These are phyloP conservation scores for Claviceps humidiphila DNA, from an alignment of 2,329 filamentous ascomycete genomes.

Conservation along the genomic window DNA sequence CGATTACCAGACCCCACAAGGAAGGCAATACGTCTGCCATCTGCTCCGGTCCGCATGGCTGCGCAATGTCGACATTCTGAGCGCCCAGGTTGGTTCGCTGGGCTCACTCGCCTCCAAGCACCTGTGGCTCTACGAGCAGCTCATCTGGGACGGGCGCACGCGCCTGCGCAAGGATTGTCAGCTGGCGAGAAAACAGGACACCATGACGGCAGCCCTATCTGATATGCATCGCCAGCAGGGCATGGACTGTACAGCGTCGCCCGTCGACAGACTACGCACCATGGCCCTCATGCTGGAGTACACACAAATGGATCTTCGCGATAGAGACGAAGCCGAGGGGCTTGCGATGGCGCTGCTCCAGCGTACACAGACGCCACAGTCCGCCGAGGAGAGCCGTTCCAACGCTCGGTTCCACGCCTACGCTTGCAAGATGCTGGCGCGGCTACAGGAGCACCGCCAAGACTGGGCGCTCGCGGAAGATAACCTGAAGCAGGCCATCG, in stretches of 20 bases:
- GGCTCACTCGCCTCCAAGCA: slow-evolving; percentile 16
- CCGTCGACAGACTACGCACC: slow-evolving; percentile 16
- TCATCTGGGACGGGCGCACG: slow-evolving; percentile 26
- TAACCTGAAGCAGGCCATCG: slow-evolving; percentile 20
- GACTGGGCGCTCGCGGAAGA: slow-evolving; percentile 20
- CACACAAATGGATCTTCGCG: slow-evolving; percentile 24
- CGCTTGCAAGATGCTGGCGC: slow-evolving; percentile 24
- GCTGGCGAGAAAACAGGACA: slow-evolving; percentile 14
- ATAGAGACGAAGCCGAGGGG: slow-evolving; percentile 18
- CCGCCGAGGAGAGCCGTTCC: slow-evolving; percentile 10
- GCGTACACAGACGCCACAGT: slow-evolving; percentile 15
- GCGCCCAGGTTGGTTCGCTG: slow-evolving; percentile 18
- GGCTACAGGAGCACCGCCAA: slow-evolving; percentile 19
- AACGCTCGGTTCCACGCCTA: slow-evolving; percentile 25
- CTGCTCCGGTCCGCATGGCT: slow-evolving; percentile 23
- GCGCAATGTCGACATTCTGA: slow-evolving; percentile 22
- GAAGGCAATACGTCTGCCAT: slow-evolving; percentile 19
- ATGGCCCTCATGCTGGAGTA: slow-evolving; percentile 23
- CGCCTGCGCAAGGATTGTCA: slow-evolving; percentile 19
- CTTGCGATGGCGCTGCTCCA: slow-evolving; percentile 17
- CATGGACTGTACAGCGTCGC: slow-evolving; percentile 5
- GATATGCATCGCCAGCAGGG: slow-evolving; percentile 9
- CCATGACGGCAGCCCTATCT: slow-evolving; percentile 19
- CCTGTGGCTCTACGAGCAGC: slow-evolving; percentile 25
- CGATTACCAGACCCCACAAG: slow-evolving; percentile 18